Percentiles rank a stretch among this genome's conserved stretches.
These are phyloP conservation scores for Penicillium concentricum DNA, from an alignment of 2,329 filamentous ascomycete species.

Conservation along the genomic window DNA sequence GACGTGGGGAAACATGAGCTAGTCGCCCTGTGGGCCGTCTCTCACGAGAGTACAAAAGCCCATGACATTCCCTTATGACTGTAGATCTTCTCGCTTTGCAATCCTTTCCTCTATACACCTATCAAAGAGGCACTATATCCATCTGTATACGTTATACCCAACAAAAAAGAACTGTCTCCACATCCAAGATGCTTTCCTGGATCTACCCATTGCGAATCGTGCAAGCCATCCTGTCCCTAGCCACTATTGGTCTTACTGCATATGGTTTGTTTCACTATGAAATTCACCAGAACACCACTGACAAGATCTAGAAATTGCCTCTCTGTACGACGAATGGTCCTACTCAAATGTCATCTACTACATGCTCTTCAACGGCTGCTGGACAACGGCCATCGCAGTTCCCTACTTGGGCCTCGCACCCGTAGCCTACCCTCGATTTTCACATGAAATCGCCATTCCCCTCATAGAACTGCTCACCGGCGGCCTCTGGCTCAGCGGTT, in stretches of 20 bases:
- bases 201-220: slow-evolving; percentile 24
- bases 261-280: slow-evolving; percentile 14
- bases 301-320: slow-evolving; percentile 17
- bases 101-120: not conserved
- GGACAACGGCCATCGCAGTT: slow-evolving; percentile 23
- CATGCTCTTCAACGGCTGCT: slow-evolving; percentile 29
- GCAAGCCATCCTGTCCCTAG: slow-evolving; percentile 21
- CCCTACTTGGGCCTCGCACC: slow-evolving; percentile 29
- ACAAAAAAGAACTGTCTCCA: not conserved
- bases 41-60: slow-evolving; percentile 3
- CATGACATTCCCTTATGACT: not conserved
- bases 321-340: slow-evolving; percentile 21
- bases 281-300: not conserved
- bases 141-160: not conserved
- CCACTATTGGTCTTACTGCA: slow-evolving; percentile 23
- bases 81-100: not conserved
- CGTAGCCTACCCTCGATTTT: slow-evolving; percentile 21
- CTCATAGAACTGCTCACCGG: slow-evolving; percentile 21
- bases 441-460: slow-evolving; percentile 24
- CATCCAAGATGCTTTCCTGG: slow-evolving; percentile 21
- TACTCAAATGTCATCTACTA: slow-evolving; percentile 25
- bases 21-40: slow-evolving; percentile 1
- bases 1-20: not conserved
- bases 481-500: slow-evolving; percentile 23
- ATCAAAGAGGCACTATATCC: not conserved